These are phyloP conservation scores for Tulasnella sp. DNA, from an alignment of 768 basidiomycete species.

Conservation along the genomic window DNA sequence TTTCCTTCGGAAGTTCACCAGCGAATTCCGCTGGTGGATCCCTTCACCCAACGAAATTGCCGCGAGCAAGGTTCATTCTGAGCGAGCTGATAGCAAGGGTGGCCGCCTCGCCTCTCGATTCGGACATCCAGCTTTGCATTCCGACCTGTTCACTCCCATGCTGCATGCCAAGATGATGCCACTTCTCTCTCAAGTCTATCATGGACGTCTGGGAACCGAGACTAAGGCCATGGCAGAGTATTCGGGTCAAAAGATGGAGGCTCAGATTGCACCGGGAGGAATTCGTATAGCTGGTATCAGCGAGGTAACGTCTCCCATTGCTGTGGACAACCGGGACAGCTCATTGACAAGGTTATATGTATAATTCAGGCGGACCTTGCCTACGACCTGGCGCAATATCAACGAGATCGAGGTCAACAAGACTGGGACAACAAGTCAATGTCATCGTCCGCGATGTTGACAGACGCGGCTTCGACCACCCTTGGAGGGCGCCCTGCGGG, in stretches of 20 bases:
- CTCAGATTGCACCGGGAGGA: conserved; percentile 66
- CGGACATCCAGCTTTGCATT: conserved; percentile 85
- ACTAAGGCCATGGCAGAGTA: conserved; percentile 67
- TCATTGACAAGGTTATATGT: neutral
- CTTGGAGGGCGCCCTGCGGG: conserved; percentile 1
- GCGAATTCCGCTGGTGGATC: conserved; percentile 72
- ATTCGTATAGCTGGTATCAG: conserved; percentile 76
- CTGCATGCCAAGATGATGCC: conserved; percentile 80
- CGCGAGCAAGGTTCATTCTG: conserved; percentile 65
- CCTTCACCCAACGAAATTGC: conserved; percentile 73
- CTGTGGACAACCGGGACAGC: conserved; percentile 1
- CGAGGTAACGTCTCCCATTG: conserved; percentile 42
- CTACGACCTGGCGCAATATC: conserved; percentile 72
- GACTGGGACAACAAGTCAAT: conserved; percentile 84
- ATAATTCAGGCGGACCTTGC: conserved; percentile 54
- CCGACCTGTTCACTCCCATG: conserved; percentile 83
- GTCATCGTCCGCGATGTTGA: conserved; percentile 29
- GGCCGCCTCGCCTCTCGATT: conserved; percentile 83
- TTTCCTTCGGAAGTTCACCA: conserved; percentile 58
- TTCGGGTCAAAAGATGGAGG: conserved; percentile 67
- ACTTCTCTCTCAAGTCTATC: conserved; percentile 64
- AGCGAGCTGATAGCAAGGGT: conserved; percentile 60
- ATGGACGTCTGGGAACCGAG: conserved; percentile 57
- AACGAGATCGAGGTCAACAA: conserved; percentile 71
- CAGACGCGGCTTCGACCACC: neutral